A percentile compares a stretch with the other conserved stretches of the same genome.
Evolutionary conservation across 2,329 filamentous ascomycete genomes (phyloP).

Genomic region (Phialophora tarda): DNA sequence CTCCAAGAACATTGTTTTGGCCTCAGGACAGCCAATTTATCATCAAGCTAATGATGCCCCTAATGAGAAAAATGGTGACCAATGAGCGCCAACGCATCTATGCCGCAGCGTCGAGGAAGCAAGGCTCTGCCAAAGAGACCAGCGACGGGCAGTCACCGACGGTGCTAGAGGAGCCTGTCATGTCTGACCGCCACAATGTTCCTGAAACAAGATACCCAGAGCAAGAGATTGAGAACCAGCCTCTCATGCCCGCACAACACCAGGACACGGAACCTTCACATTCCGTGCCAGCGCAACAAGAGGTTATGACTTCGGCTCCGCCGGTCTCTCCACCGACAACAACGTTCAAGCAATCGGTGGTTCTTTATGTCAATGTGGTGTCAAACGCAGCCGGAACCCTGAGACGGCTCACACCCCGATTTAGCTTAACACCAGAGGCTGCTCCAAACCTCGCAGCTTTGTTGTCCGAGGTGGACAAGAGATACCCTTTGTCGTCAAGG

Average conservation of each 20-base stretch:
- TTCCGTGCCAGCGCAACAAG: constrained; percentile 7
- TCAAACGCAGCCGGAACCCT: constrained; percentile 33
- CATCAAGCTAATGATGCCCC: constrained; percentile 62
- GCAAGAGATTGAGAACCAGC: constrained; percentile 9
- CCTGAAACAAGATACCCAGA: constrained; percentile 2
- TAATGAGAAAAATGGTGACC: constrained; percentile 64
- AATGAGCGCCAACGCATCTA: constrained; percentile 65
- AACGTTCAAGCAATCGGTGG: constrained; percentile 33
- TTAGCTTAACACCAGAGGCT: constrained; percentile 33
- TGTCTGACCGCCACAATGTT: constrained; percentile 1
- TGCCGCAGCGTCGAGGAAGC: constrained; percentile 61
- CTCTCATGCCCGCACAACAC: constrained; percentile 6
- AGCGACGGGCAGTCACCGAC: constrained; percentile 16
- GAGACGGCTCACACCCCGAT: constrained; percentile 36
- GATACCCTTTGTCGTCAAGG: constrained; percentile 24
- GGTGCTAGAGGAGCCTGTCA: constrained; percentile 12
- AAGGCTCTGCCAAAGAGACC: constrained; percentile 41
- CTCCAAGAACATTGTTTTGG: constrained; percentile 57
- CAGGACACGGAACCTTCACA: constrained; percentile 6
- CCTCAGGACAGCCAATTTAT: constrained; percentile 62
- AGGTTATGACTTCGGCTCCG: constrained; percentile 3
- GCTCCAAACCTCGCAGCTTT: constrained; percentile 33
- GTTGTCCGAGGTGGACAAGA: constrained; percentile 31
- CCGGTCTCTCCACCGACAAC: constrained; percentile 16
- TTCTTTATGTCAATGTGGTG: constrained; percentile 38